A percentile compares a stretch with the other conserved stretches of the same genome.
These are phyloP conservation scores for Suillus clintonianus DNA, from an alignment of 768 basidiomycete species.

Conservation along the genomic window DNA sequence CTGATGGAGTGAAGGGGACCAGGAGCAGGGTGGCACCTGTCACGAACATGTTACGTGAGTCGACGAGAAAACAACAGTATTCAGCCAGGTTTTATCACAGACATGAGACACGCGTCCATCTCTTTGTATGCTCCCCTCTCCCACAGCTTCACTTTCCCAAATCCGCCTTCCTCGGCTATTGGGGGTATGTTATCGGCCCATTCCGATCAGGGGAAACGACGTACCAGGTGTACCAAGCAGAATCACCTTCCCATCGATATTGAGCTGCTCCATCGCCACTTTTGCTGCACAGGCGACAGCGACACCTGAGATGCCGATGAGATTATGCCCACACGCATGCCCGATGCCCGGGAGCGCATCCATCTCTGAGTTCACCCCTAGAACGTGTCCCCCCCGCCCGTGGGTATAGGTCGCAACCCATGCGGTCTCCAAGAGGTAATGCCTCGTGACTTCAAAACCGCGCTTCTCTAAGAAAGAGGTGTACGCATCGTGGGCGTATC, in stretches of 20 bases:
- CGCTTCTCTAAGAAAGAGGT: slow-evolving; percentile 66
- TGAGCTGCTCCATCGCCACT: slow-evolving; percentile 57
- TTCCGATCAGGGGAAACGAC: background rate
- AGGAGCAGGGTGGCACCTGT: slow-evolving; percentile 81
- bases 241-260: slow-evolving; percentile 68
- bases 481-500: slow-evolving; percentile 71
- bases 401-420: slow-evolving; percentile 72
- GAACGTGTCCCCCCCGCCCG: slow-evolving; percentile 65
- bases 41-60: background rate
- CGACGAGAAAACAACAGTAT: background rate
- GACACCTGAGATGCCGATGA: slow-evolving; percentile 77
- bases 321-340: slow-evolving; percentile 81
- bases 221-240: slow-evolving; percentile 79
- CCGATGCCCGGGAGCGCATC: slow-evolving; percentile 62
- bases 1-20: slow-evolving; percentile 72
- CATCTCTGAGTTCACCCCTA: slow-evolving; percentile 86
- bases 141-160: slow-evolving; percentile 71
- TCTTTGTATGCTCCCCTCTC: slow-evolving; percentile 72
- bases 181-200: background rate
- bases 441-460: slow-evolving; percentile 63
- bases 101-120: slow-evolving; percentile 82
- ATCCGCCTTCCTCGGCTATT: slow-evolving; percentile 77
- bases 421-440: slow-evolving; percentile 69
- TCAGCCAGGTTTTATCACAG: slow-evolving; percentile 11
- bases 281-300: slow-evolving; percentile 73